Evolutionary conservation across 768 basidiomycete species (phyloP), one percentile per base, ranked within the genome.

Genomic region (Phanerochaete carnosa): DNA sequence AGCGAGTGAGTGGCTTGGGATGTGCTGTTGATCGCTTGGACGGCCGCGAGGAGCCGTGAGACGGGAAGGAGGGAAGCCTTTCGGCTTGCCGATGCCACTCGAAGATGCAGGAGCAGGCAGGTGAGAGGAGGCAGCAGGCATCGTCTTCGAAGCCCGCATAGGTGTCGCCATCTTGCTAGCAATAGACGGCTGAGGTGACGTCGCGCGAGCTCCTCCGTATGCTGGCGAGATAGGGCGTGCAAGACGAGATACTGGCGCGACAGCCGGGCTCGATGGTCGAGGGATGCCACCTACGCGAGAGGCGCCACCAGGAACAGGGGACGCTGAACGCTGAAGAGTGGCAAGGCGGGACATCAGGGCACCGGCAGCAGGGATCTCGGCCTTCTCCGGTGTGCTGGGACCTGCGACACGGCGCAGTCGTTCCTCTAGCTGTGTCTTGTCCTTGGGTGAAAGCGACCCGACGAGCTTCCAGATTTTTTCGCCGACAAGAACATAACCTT

Each of bases 391-490:
- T 29, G 76, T 76, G 65, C 83, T 83, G 32, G 89, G 84, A 6
- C 88, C 88, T 30, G 87, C 78, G n/a, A 93, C 84, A 33, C 92
- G 88, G 49, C 91, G 88, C 29, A 97, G 75, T 8, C 93, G 84
- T 69, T 95, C 95, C 72, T 96, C 94, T 30, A 97, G 82, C 68
- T 95, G 92, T 9, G 93, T 94, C 69, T 91, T 94, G 69, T 95
- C 94, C 72, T 96, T 96, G 4, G 90, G 77, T 47, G 88, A 82
- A 29, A 97, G 76, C 9, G 79, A 66, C 1, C 92, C 92, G 46
- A 94, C 90, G 11, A 89, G 73, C 12, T 82, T 76, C 92, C 91
- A 95, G 13, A 95, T 84, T 66, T 86, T 89, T 67, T 96, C 94
- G 22, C 95, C 95, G 22, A 91, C 83, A 15, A 93, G 80, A 9